Conservation (phyloP, 2,329 filamentous ascomycete genomes). For the Colletotrichum sp. region DNA sequence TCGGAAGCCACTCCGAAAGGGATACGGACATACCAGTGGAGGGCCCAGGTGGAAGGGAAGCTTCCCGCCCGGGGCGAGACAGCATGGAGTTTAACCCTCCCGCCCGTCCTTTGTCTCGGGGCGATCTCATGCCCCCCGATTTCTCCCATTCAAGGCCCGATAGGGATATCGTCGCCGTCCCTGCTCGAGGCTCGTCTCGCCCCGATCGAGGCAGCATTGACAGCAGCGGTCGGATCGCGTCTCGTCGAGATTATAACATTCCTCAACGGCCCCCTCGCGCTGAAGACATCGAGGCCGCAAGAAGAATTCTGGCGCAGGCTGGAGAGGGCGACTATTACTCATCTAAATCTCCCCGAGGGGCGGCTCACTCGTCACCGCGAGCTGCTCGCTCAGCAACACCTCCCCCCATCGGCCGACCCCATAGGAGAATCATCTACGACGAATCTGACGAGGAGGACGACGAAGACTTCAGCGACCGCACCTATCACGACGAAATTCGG, state of each 20-base stretch:
- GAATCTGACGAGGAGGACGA: constrained; percentile 11
- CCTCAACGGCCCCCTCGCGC: constrained; percentile 1
- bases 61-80: neutral
- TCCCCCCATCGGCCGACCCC: constrained; percentile 7
- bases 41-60: neutral
- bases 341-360: neutral
- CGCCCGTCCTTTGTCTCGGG: neutral
- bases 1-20: neutral
- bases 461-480: neutral
- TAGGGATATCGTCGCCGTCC: neutral
- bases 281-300: constrained; percentile 12
- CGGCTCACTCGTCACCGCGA: neutral
- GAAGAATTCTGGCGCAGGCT: constrained; percentile 3
- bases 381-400: constrained; percentile 2
- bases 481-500: neutral
- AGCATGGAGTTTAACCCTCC: neutral
- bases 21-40: neutral
- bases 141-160: neutral
- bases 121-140: neutral
- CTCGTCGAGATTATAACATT: neutral
- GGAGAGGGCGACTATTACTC: neutral
- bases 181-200: neutral
- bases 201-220: neutral
- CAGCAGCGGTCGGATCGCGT: neutral
- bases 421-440: neutral